phyloP scores from a whole-genome alignment of 495 filamentous ascomycete genomes.

The Haplographium delicatum region DNA sequence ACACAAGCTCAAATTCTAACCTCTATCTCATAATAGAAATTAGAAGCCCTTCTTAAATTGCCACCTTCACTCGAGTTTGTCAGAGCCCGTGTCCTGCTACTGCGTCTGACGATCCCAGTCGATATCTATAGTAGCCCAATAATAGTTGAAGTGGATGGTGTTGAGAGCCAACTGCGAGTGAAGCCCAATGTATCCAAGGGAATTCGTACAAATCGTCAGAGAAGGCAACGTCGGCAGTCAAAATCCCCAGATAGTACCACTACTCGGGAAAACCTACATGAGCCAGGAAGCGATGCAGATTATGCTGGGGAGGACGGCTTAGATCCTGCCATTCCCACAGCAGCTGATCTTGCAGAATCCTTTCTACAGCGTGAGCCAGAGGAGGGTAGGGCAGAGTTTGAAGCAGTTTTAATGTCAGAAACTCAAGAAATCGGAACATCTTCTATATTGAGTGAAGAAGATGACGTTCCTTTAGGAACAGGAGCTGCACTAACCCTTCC shows the following conservation, averaged over 20 bases:
- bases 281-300: neutral
- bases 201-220: slow-evolving; percentile 26
- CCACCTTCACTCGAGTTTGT: slow-evolving; percentile 61
- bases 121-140: slow-evolving; percentile 79
- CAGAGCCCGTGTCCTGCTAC: slow-evolving; percentile 61
- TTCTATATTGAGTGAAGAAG: slow-evolving; percentile 49
- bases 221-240: no score
- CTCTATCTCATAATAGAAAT: slow-evolving; percentile 50
- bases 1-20: slow-evolving; percentile 2
- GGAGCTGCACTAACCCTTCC: slow-evolving; percentile 72
- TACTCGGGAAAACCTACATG: neutral
- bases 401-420: slow-evolving; percentile 66
- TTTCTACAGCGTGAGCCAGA: slow-evolving; percentile 78
- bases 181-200: slow-evolving; percentile 14
- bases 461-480: slow-evolving; percentile 63
- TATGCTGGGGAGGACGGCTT: slow-evolving; percentile 10
- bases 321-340: slow-evolving; percentile 58
- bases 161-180: slow-evolving; percentile 57
- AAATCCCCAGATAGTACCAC: slow-evolving; percentile 4
- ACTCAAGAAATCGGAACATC: slow-evolving; percentile 59
- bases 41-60: slow-evolving; percentile 65
- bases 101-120: slow-evolving; percentile 74
- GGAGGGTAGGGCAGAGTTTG: slow-evolving; percentile 68
- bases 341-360: slow-evolving; percentile 79
- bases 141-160: slow-evolving; percentile 68